Conservation (phyloP, 352 stramenopile genomes). For the Phytophthora pinifolia region DNA sequence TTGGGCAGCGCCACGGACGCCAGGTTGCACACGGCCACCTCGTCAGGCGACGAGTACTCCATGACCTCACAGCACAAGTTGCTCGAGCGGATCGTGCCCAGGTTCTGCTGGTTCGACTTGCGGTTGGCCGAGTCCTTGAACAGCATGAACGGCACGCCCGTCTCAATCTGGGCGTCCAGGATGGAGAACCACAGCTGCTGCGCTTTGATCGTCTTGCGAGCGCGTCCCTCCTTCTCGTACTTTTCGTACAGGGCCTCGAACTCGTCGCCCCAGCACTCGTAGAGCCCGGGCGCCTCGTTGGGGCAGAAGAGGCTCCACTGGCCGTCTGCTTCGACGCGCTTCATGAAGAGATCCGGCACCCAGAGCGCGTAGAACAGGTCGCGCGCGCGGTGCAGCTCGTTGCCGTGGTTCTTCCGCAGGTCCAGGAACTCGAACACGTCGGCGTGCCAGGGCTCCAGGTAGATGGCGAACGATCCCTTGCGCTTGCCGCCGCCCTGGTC, state of each 20-base stretch:
- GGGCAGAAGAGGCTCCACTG: slow-evolving; percentile 98
- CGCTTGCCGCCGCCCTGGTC: slow-evolving; percentile 98
- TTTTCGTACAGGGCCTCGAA: slow-evolving; percentile 96
- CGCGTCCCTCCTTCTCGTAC: slow-evolving; percentile 96
- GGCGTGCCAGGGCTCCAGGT: slow-evolving; percentile 99
- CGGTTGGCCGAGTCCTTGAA: slow-evolving; percentile 99
- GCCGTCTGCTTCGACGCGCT: slow-evolving; percentile 96
- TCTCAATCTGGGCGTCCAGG: slow-evolving; percentile 99
- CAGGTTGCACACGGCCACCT: slow-evolving; percentile 99
- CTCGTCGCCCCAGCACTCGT: slow-evolving; percentile 93
- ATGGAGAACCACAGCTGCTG: slow-evolving; percentile 99
- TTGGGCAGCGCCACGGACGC: slow-evolving; percentile 97
- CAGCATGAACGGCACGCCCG: slow-evolving; percentile 99
- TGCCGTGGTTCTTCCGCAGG: slow-evolving; percentile 99
- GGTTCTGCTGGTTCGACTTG: slow-evolving; percentile 99
- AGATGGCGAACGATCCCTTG: slow-evolving; percentile 98
- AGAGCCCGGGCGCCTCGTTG: slow-evolving; percentile 96
- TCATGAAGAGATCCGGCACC: slow-evolving; percentile 99
- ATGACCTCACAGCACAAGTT: slow-evolving; percentile 99
- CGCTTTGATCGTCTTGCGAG: slow-evolving; percentile 95
- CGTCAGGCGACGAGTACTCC: slow-evolving; percentile 97
- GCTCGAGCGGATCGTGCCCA: slow-evolving; percentile 99
- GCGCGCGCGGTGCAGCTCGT: slow-evolving; percentile 95
- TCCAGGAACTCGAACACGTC: slow-evolving; percentile 99
- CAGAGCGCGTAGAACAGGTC: slow-evolving; percentile 99